phyloP scores from a whole-genome alignment of 2,329 filamentous ascomycete species.

The Trichoderma endophyticum region DNA sequence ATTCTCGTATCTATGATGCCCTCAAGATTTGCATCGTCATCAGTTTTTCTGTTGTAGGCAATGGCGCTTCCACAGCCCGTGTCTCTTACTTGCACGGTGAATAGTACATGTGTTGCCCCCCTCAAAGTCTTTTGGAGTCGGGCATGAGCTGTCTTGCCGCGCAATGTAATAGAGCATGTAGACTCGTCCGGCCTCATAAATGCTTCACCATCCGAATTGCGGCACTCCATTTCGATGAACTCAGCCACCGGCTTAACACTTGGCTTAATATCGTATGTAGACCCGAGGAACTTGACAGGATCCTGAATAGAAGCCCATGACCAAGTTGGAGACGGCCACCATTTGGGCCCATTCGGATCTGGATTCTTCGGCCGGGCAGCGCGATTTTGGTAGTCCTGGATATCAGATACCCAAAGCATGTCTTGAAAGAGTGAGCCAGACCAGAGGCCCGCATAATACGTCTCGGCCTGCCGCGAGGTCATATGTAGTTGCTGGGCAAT shows the following conservation, averaged over 20 bases:
- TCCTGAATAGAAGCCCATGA: not conserved
- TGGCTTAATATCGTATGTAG: not conserved
- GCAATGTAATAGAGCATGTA: not conserved
- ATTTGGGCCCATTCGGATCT: not conserved
- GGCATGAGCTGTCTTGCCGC: not conserved
- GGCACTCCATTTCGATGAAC: not conserved
- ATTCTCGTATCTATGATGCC: not conserved
- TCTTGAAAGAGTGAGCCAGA: not conserved
- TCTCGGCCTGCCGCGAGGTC: not conserved
- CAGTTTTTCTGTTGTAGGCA: not conserved
- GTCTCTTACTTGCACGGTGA: not conserved
- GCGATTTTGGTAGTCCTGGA: not conserved
- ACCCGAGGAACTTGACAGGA: not conserved
- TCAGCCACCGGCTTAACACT: not conserved
- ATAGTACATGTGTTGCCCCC: not conserved
- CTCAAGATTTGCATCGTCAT: not conserved
- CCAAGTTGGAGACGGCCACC: not conserved
- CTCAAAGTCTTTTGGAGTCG: not conserved
- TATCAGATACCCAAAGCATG: not conserved
- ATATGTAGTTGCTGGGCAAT: not conserved
- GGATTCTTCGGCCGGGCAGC: not conserved
- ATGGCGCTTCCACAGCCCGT: not conserved
- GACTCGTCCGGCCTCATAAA: not conserved
- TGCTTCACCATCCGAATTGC: not conserved
- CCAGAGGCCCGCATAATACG: not conserved